phyloP scores from a whole-genome alignment of 129 eudicot species.

The Flaveria sonorensis region DNA sequence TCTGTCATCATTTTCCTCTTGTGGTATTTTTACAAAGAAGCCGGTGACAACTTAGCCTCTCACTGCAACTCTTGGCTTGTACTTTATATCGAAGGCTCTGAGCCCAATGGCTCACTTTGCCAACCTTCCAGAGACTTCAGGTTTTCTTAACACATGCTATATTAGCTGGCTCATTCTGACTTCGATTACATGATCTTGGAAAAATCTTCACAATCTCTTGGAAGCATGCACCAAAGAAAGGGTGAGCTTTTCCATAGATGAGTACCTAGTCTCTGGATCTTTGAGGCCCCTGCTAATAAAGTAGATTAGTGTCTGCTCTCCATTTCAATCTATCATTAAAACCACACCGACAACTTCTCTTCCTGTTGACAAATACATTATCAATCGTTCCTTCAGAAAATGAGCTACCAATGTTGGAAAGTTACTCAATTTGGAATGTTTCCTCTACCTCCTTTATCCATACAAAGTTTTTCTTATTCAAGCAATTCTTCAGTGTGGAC shows the following conservation, averaged over 20 bases:
- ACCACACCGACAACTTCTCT: neutral
- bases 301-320: neutral
- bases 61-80: neutral
- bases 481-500: no score
- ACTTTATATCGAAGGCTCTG: neutral
- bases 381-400: no score
- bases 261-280: neutral
- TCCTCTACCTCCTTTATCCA: neutral
- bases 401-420: neutral
- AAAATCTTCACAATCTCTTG: neutral
- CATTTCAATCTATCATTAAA: neutral
- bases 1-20: neutral
- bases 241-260: no score
- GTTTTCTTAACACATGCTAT: neutral
- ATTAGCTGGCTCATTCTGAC: neutral
- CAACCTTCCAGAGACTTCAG: neutral
- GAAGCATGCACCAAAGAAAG: neutral
- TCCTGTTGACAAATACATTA: neutral
- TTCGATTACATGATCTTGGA: neutral
- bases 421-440: neutral
- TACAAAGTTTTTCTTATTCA: no score
- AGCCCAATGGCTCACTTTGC: neutral
- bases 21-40: neutral
- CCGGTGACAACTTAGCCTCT: neutral
- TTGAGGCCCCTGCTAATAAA: no score